Evolutionary conservation across 495 filamentous ascomycete species (phyloP), one percentile per base, ranked within the genome.

Genomic region (Annulohypoxylon maeteangense): DNA sequence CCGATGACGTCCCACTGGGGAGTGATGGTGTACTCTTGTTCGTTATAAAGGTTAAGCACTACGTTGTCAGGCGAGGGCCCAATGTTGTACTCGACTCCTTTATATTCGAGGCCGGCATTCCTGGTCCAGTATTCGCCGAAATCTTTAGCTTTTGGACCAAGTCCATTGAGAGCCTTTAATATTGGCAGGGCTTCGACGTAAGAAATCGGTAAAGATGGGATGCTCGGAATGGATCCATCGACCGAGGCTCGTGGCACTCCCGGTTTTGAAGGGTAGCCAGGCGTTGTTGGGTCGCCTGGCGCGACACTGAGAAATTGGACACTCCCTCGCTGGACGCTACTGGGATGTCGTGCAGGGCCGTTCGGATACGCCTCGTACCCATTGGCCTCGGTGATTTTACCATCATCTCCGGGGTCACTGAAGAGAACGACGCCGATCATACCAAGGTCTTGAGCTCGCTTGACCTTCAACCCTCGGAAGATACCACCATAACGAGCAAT

Each of bases 1-100:
- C 95, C 95, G 67, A 99, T 96, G 11, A 95, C 93, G 70, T 99
- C 92, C 96, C 96, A 99, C 60, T 95, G 79, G 3, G 94, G 93
- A 0, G 93, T 97, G 0, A 86, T 96, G 20, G 90, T 88, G 71
- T 98, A 97, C 45, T 97, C 91, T 77, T 97, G 93, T 67, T 93
- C 83, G 75, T 97, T 98, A 74, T 91, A 82, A 11, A 99, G 85
- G 74, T 96, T 95, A 56, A 98, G 83, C 2, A 89, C 87, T 0
- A 95, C 78, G 47, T 87, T 78, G 14, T 91, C 87, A 0, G 93
- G 93, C 1, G 94, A 92, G 3, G 95, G 96, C 4, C 95, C 95
- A 63, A 97, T 88, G 78, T 94, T 93, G 78, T 99, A 99, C 11
- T 95, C 79, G 2, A 99, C 93, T 20, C 92, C 93, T 73, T 93